phyloP scores from a whole-genome alignment of 1,284 basidiomycete species.

The Tilletia horrida region DNA sequence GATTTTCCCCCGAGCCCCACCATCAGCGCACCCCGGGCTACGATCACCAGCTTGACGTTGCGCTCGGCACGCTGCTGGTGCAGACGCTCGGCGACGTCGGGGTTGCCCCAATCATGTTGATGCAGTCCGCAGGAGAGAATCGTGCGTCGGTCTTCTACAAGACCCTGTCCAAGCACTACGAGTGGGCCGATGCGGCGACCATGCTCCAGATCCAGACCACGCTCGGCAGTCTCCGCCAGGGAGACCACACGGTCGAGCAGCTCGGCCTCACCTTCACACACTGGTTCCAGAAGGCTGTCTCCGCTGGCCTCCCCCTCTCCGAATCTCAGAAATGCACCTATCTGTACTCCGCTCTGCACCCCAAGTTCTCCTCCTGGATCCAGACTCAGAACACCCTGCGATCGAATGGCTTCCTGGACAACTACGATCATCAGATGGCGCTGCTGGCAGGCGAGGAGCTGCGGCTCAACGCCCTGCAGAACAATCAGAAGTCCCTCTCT shows the following conservation, averaged over 20 bases:
- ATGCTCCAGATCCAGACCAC: not conserved
- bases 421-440: no score
- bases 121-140: not conserved
- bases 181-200: not conserved
- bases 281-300: not conserved
- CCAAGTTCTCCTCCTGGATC: not conserved
- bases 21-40: no score
- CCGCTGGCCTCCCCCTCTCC: not conserved
- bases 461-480: not conserved
- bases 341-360: not conserved
- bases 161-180: not conserved
- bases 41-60: not conserved
- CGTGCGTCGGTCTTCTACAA: not conserved
- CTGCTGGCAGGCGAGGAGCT: not conserved
- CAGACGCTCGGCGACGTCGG: not conserved
- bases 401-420: not conserved
- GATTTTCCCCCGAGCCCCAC: no score
- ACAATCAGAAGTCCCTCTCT: not conserved
- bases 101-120: not conserved
- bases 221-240: not conserved
- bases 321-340: not conserved
- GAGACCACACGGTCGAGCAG: not conserved
- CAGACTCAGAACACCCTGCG: conserved; percentile 1
- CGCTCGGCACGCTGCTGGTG: not conserved
- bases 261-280: not conserved